phyloP scores from a whole-genome alignment of 139 green algal genomes.

The Picochlorum costavermella region DNA sequence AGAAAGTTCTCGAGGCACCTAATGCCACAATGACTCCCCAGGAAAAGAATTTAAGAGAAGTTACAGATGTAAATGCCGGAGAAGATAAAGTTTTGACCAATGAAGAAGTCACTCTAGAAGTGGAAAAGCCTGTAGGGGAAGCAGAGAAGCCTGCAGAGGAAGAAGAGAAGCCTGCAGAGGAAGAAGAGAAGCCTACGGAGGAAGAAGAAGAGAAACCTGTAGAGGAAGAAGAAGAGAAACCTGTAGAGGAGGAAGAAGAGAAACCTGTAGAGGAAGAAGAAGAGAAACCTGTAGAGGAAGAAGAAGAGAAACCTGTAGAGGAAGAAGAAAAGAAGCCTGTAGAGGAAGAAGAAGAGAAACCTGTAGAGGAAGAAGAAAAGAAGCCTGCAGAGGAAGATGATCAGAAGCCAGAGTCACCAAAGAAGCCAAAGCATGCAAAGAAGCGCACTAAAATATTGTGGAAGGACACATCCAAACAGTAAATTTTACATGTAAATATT shows the following conservation, averaged over 20 bases:
- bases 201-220: not conserved
- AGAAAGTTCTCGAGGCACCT: constrained; percentile 1
- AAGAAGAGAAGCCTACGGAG: constrained; percentile 3
- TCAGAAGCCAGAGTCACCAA: not conserved
- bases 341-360: not conserved
- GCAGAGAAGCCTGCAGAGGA: not conserved
- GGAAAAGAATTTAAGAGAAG: not conserved
- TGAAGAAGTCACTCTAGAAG: not conserved
- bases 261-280: constrained; percentile 9
- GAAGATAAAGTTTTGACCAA: not conserved
- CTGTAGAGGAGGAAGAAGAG: not conserved
- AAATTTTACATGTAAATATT: not conserved
- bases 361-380: not conserved
- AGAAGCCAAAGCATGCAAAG: not conserved
- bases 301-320: not conserved
- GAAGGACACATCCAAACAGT: not conserved
- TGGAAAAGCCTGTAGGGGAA: not conserved
- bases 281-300: not conserved
- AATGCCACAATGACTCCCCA: too few relatives aligned
- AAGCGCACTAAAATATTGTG: not conserved
- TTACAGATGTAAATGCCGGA: not conserved
- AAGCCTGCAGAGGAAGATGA: not conserved
- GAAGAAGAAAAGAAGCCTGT: not conserved
- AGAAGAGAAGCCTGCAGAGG: not conserved
- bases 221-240: constrained; percentile 8